Percentiles rank a stretch among this genome's conserved stretches.
Conservation (phyloP, 441 rosid species). For the Monsonia emarginata region DNA sequence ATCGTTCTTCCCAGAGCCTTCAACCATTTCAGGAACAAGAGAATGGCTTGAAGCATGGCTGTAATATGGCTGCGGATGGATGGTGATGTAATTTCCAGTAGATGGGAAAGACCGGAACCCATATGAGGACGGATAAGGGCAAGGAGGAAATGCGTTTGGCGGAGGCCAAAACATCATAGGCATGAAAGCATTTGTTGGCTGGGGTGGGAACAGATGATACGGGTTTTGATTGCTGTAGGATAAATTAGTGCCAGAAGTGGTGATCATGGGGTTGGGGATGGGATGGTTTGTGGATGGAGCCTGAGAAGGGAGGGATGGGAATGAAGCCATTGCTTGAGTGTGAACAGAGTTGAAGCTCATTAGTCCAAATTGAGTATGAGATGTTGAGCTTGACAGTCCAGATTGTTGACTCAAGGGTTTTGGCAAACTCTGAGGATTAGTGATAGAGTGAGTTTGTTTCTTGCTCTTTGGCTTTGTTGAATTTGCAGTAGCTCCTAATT, state of each 20-base stretch:
- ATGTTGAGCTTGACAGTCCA: conserved; percentile 16
- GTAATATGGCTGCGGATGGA: conserved; percentile 28
- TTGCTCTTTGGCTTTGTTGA: conserved; percentile 27
- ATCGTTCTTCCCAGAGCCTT: conserved; percentile 19
- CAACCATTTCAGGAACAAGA: conserved; percentile 18
- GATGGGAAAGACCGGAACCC: conserved; percentile 29
- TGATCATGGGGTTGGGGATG: conserved; percentile 13
- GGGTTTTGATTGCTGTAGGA: conserved; percentile 29
- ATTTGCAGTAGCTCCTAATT: conserved; percentile 18
- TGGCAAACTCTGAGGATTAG: conserved; percentile 18
- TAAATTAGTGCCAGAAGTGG: conserved; percentile 14
- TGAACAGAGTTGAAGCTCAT: conserved; percentile 26
- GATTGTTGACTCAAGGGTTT: conserved; percentile 24
- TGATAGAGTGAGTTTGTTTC: conserved; percentile 22
- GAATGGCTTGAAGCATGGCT: conserved; percentile 22
- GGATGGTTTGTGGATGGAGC: conserved; percentile 12
- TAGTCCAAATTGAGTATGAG: conserved; percentile 26
- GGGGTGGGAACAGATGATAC: conserved; percentile 27
- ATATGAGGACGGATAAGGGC: conserved; percentile 28
- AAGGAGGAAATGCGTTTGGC: conserved; percentile 31
- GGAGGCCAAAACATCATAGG: conserved; percentile 53
- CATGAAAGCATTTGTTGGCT: conserved; percentile 31
- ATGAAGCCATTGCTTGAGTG: conserved; percentile 24
- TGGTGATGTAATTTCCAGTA: conserved; percentile 23
- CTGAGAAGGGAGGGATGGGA: conserved; percentile 24